Conservation (phyloP, 441 rosid genomes). For the Euphorbia celastroides region DNA sequence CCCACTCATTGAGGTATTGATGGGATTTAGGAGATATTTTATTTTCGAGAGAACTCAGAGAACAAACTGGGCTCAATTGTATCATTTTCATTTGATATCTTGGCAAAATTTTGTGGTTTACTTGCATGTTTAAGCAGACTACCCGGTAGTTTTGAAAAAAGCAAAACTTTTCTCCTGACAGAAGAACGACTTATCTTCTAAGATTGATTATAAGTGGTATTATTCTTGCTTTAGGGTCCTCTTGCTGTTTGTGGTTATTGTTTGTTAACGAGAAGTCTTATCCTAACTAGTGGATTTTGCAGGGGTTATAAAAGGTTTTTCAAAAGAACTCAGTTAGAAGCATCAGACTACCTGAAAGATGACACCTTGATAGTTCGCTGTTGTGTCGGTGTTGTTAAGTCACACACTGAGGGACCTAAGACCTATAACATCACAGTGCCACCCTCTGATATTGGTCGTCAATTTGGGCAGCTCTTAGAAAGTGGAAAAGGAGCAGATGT, state of each 20-base stretch:
- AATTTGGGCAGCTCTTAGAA: constrained; percentile 73
- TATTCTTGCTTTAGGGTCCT: constrained; percentile 1
- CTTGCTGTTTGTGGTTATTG: background rate
- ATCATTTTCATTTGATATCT: too few species aligned
- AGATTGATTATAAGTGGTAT: background rate
- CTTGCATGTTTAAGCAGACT: too few species aligned
- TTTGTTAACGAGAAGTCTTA: constrained; percentile 2
- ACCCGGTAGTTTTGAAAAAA: too few species aligned
- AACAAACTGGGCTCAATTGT: too few species aligned
- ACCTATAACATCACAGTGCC: constrained; percentile 60
- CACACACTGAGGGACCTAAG: constrained; percentile 86
- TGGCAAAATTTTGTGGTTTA: too few species aligned
- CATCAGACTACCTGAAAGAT: constrained; percentile 85
- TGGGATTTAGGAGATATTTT: background rate
- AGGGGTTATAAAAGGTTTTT: constrained; percentile 99
- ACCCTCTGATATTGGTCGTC: constrained; percentile 66
- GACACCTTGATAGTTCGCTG: constrained; percentile 71
- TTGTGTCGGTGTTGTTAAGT: constrained; percentile 91
- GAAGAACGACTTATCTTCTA: background rate
- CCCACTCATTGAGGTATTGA: background rate
- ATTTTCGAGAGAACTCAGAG: background rate
- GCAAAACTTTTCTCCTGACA: background rate
- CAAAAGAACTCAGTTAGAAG: constrained; percentile 61
- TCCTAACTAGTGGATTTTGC: constrained; percentile 23
- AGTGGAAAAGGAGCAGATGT: constrained; percentile 76